Conservation (phyloP, 164 flowering plant genomes). For the Hamamelis virginiana region DNA sequence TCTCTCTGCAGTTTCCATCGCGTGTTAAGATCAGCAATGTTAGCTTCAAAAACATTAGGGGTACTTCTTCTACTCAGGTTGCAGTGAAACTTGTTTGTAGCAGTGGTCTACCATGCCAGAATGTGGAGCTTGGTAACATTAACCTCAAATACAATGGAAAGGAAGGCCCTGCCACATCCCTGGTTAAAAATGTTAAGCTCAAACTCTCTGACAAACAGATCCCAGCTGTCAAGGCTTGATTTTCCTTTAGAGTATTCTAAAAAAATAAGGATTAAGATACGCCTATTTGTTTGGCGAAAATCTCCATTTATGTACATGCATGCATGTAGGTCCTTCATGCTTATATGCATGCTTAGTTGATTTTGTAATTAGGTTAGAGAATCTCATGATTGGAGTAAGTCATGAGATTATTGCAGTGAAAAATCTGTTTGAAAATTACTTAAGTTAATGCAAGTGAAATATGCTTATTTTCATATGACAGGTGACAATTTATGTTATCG, state of each 20-base stretch:
- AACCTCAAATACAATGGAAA: constrained; percentile 36
- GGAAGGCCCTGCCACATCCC: constrained; percentile 15
- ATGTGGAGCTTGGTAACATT: constrained; percentile 39
- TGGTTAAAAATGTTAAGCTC: constrained; percentile 30
- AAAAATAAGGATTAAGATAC: not conserved
- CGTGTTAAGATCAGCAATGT: constrained; percentile 38
- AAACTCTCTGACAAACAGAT: constrained; percentile 11
- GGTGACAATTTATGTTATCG: too few relatives aligned
- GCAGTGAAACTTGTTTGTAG: constrained; percentile 45
- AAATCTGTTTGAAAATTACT: too few relatives aligned
- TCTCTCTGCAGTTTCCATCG: constrained; percentile 36
- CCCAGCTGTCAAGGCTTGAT: constrained; percentile 12
- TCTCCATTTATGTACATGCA: not conserved
- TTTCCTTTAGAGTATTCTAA: not conserved
- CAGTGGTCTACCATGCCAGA: constrained; percentile 33
- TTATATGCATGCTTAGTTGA: not conserved
- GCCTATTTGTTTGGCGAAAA: not conserved
- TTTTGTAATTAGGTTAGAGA: too few relatives aligned
- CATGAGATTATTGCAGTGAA: too few relatives aligned
- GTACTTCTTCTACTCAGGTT: constrained; percentile 30
- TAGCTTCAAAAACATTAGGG: constrained; percentile 36
- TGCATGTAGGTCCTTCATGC: too few relatives aligned
- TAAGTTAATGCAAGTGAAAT: too few relatives aligned
- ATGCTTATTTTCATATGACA: too few relatives aligned
- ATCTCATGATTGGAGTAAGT: too few relatives aligned